Percentiles rank a stretch among this genome's conserved stretches.
phyloP scores from a whole-genome alignment of 1,139 yeast genomes.

The Suhomyces ambrosiae region DNA sequence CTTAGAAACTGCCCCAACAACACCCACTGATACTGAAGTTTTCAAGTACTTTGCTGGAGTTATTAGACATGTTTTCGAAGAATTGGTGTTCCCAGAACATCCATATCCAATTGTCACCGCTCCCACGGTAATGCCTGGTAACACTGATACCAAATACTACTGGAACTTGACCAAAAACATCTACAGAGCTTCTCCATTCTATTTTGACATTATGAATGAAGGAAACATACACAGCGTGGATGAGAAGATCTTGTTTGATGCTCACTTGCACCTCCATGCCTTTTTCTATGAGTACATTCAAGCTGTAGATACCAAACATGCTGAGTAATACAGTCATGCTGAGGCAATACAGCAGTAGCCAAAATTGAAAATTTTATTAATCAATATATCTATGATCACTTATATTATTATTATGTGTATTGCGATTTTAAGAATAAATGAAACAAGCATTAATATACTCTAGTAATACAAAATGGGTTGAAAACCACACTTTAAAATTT shows the following conservation, averaged over 20 bases:
- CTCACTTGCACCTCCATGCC: constrained; percentile 45
- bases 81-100: constrained; percentile 37
- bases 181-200: constrained; percentile 61
- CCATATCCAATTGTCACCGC: constrained; percentile 53
- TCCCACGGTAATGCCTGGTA: constrained; percentile 74
- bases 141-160: constrained; percentile 81
- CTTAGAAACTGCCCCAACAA: constrained; percentile 39
- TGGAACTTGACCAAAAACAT: constrained; percentile 76
- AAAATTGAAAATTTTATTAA: no score
- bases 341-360: not conserved
- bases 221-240: constrained; percentile 43
- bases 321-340: no score
- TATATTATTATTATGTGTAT: no score
- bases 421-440: no score
- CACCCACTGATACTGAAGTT: constrained; percentile 40
- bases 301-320: constrained; percentile 20
- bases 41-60: constrained; percentile 47
- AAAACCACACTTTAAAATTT: no score
- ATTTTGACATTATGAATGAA: constrained; percentile 23
- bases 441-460: no score
- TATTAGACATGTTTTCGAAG: constrained; percentile 48
- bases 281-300: constrained; percentile 43
- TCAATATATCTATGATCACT: no score
- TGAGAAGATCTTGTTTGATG: constrained; percentile 38
- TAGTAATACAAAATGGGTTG: no score